Conservation (phyloP, 2,329 filamentous ascomycete species). For the Corynespora cassiicola region DNA sequence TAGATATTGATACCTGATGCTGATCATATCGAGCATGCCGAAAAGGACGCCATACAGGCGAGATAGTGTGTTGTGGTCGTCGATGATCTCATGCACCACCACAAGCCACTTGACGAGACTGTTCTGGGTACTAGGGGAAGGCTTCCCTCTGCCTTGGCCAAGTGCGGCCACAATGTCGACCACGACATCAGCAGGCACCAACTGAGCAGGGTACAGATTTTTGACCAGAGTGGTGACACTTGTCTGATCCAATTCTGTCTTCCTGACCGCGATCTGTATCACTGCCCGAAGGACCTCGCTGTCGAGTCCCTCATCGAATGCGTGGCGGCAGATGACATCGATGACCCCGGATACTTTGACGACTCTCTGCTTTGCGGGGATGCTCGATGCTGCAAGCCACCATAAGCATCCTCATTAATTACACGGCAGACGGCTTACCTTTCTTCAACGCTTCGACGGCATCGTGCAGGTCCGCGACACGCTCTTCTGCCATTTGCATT, state of each 20-base stretch:
- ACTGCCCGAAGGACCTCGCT: constrained; percentile 66
- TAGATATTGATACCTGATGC: constrained; percentile 63
- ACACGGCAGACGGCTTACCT: constrained; percentile 34
- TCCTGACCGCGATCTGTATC: constrained; percentile 70
- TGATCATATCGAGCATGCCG: constrained; percentile 81
- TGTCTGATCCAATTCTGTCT: constrained; percentile 76
- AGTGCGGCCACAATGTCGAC: constrained; percentile 74
- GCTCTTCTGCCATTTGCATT: constrained; percentile 36
- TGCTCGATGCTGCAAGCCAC: constrained; percentile 38
- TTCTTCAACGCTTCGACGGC: constrained; percentile 44
- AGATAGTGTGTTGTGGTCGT: constrained; percentile 68
- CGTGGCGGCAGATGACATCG: constrained; percentile 66
- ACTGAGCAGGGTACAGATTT: constrained; percentile 75
- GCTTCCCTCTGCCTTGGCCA: constrained; percentile 79
- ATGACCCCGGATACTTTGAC: constrained; percentile 69
- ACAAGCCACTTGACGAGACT: constrained; percentile 79
- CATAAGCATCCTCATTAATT: constrained; percentile 27
- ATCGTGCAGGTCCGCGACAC: constrained; percentile 33
- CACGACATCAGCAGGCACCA: constrained; percentile 66
- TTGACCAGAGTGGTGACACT: constrained; percentile 73
- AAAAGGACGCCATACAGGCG: constrained; percentile 79
- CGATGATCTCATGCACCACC: constrained; percentile 74
- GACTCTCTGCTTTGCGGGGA: constrained; percentile 69
- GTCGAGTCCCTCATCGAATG: constrained; percentile 73
- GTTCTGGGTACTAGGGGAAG: constrained; percentile 73